Evolutionary conservation across 306 rosid species (phyloP).

Genomic region (Spatholobus suberectus): DNA sequence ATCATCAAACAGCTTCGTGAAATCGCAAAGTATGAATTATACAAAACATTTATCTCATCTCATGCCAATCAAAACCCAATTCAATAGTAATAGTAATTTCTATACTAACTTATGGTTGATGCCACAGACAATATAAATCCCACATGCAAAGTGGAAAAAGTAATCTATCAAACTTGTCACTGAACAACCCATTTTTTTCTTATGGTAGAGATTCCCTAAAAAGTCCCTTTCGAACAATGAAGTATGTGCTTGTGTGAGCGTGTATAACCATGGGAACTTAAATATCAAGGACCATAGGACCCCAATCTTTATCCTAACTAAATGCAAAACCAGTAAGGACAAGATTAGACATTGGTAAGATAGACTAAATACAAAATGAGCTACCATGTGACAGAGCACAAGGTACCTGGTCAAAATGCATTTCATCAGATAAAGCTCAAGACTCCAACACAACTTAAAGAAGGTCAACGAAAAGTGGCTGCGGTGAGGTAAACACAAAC

Average conservation of each 20-base stretch:
- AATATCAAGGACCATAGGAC: not conserved
- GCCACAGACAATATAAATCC: not conserved
- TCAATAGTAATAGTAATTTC: not conserved
- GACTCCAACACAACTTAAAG: constrained; percentile 41
- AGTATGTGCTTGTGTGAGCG: not conserved
- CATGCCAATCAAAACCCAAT: not conserved
- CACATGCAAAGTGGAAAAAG: not conserved
- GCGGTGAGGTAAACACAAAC: constrained; percentile 30
- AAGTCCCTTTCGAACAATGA: not conserved
- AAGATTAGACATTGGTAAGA: not conserved
- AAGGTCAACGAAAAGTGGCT: constrained; percentile 32
- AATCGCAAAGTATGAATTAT: constrained; percentile 4
- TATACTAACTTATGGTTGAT: not conserved
- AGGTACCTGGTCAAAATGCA: constrained; percentile 40
- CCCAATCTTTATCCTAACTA: not conserved
- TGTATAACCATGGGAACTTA: not conserved
- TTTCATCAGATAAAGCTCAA: constrained; percentile 47
- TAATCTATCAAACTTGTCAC: not conserved
- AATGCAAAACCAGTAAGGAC: not conserved
- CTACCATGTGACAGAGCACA: constrained; percentile 36
- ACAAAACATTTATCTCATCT: not conserved
- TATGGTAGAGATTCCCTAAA: not conserved
- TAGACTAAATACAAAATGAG: not conserved
- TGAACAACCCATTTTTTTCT: not conserved
- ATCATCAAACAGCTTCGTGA: not conserved